Evolutionary conservation across 2,329 filamentous ascomycete species (phyloP), one percentile per base, ranked within the genome.

Genomic region (Ophiostoma montium): DNA sequence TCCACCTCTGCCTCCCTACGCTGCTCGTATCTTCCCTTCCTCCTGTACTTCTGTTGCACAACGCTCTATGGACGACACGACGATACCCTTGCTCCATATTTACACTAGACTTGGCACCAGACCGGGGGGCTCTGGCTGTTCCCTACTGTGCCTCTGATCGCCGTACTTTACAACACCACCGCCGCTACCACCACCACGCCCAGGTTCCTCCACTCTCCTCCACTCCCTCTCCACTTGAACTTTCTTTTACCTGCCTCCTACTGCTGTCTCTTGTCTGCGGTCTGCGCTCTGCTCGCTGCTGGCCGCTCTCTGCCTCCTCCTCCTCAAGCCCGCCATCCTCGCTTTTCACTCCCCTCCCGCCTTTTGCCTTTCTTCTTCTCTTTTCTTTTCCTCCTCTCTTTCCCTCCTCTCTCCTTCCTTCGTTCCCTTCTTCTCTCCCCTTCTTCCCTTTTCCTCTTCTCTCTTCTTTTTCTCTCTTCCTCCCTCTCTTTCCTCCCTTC

Each of bases 391-490:
- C 32, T 23, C 18, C 38, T 16, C 16, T 38, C 32, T 35, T 41
- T 27, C 11, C 35, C 21, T 38, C 16, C 30, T 30, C 35, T 50
- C 50, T 54, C 46, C 59, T 59, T 56, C 39, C 39, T 60, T 57
- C 58, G 59, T 60, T 60, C 57, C 60, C 57, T 35, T 45, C 18
- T 35, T 35, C 9, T 35, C 15, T 41, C 30, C 38, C 16, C 18
- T 33, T 50, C 12, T 45, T 41, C 19, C n/a, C n/a, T n/a, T n/a
- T 39, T 18, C 27, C 21, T 36, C 19, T 21, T 32, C 30, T 35
- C 33, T 19, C 36, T 18, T 44, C 46, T 52, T 50, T 54, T 49
- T 59, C 30, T 44, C 46, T 52, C 50, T 54, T 49, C 59, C 61
- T 58, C 60, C 57, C 15, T 42, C 30, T 39, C n/a, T 15, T 33